A percentile compares a stretch with the other conserved stretches of the same genome.
Evolutionary conservation across 2,329 filamentous ascomycete genomes (phyloP).

Genomic region (Talaromyces sp.): DNA sequence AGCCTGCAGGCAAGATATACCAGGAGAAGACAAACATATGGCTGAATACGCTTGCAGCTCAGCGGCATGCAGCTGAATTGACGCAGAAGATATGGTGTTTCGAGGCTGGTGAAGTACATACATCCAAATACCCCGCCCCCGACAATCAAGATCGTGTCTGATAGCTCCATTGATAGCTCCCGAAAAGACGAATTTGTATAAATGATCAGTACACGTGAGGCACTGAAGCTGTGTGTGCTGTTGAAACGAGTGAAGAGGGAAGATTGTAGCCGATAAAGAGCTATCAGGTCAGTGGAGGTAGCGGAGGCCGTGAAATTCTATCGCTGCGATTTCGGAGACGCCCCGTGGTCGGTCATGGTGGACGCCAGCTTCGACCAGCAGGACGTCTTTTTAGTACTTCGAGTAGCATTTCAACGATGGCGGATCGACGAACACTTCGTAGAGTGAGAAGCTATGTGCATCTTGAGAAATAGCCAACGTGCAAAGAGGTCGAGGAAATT

Average conservation of each 20-base stretch:
- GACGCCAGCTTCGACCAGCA: background rate
- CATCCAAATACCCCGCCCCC: slow-evolving; percentile 44
- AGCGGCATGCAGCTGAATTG: background rate
- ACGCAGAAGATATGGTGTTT: background rate
- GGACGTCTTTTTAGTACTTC: background rate
- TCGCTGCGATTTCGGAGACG: background rate
- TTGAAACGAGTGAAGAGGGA: background rate
- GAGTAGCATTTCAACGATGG: background rate
- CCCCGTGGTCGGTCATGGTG: background rate
- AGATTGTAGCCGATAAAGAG: background rate
- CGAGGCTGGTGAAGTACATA: slow-evolving; percentile 27
- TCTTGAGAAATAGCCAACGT: background rate
- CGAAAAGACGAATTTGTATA: background rate
- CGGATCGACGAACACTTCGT: background rate
- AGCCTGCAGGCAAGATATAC: background rate
- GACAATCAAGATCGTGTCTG: slow-evolving; percentile 39
- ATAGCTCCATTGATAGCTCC: slow-evolving; percentile 22
- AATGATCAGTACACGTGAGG: background rate
- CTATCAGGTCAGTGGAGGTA: background rate
- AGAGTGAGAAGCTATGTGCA: background rate
- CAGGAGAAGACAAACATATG: background rate
- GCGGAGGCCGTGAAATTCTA: background rate
- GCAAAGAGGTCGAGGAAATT: background rate
- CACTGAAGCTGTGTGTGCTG: background rate
- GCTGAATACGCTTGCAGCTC: no score